Base-by-base conservation (phyloP, 225 moss, liverwort and hornwort species). In the Sphagnum contortum region DNA sequence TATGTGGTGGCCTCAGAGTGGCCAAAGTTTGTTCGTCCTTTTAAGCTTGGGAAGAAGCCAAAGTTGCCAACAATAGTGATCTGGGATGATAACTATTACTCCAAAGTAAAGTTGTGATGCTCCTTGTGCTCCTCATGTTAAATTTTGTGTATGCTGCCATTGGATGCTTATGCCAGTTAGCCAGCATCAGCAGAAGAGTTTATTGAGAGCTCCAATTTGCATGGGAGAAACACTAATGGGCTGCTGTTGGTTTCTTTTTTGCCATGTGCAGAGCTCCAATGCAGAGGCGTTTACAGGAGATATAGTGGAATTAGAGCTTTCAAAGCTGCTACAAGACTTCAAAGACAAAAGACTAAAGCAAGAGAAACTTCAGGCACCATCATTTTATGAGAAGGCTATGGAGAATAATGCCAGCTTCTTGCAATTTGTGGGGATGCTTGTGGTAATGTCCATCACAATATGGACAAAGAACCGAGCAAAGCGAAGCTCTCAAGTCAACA, bases 11-110 rank as follows among this genome's bases (percentile, higher is more conserved):
- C 66, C 52, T 49, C 83, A 4, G 81, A 76, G 49, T 89, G 81
- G 80, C 87, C 89, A 4, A 74, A 66, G 46, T 89, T 94, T 79
- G 64, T 89, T 55, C 79, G 81, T 63, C 85, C 94, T 29, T 94
- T 91, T 71, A 73, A 81, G 48, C 65, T 94, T 62, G 81, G 53
- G 65, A 85, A 77, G 66, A 70, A 71, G 4, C 71, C 87, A 54
- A 70, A 73, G 66, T 78, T 91, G 68, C 94, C 94, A 10, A 85
- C 85, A 7, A 76, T 91, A 12, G 69, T 94, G 29, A 72, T 94
- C 50, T 91, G 89, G 94, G 76, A 78, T 8, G 81, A 72, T 57
- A 67, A 79, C 50, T 71, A 81, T 52, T 94, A 29, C 29, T 29
- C 29, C 29, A 29, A 29, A 29, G 29, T 29, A 29, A 29, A 29